phyloP scores from a whole-genome alignment of 768 basidiomycete species.

The Mycena indigotica region DNA sequence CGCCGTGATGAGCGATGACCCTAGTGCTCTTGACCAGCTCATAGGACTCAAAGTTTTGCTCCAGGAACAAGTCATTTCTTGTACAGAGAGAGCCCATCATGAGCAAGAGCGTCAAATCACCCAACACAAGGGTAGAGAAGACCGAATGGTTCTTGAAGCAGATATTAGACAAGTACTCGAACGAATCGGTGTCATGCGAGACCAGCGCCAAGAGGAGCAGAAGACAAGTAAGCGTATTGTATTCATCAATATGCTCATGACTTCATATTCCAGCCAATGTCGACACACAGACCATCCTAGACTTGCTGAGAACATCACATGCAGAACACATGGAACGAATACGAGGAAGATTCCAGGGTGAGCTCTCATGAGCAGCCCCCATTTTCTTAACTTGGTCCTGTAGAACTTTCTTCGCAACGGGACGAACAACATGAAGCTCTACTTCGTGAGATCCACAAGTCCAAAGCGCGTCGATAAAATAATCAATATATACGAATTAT shows the following conservation, averaged over 20 bases:
- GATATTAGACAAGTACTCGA: constrained; percentile 6
- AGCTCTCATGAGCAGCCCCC: not conserved
- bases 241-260: not conserved
- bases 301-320: not conserved
- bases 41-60: constrained; percentile 8
- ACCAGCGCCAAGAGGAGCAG: not conserved
- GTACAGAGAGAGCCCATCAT: constrained; percentile 1
- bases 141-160: constrained; percentile 5
- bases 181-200: not conserved
- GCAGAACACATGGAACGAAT: not conserved
- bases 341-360: not conserved
- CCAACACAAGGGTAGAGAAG: constrained; percentile 4
- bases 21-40: constrained; percentile 11
- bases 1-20: constrained; percentile 1
- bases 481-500: no score
- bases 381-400: not conserved
- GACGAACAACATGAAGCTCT: constrained; percentile 3
- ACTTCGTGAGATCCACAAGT: no score
- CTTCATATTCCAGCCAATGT: not conserved
- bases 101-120: constrained; percentile 8
- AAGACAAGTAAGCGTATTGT: not conserved
- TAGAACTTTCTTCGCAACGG: not conserved
- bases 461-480: no score
- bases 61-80: constrained; percentile 10
- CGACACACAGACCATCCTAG: not conserved